Base-by-base conservation (phyloP, 192 early-diverging fungal species). In the Dispira parvispora region DNA sequence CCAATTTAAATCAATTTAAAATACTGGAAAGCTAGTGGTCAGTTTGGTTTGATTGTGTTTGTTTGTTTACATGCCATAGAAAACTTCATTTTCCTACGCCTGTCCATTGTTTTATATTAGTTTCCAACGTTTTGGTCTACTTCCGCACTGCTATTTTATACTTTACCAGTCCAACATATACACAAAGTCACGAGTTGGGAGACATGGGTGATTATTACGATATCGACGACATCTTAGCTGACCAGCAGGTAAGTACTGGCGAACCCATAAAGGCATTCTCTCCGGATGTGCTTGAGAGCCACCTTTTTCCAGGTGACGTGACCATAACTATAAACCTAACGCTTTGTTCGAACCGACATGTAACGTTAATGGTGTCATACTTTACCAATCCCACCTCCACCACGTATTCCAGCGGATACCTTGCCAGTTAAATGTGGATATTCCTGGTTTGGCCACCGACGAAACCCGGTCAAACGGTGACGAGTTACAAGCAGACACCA, bases 191-290 rank as follows among this genome's bases (percentile, higher is more conserved):
- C 6, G 6, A 38, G 32, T 38, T 38, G 32, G 1, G 6, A 38
- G 32, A 3, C 53, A 43, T 66, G 71, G 57, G 75, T 32, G 80
- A 82, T 47, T 82, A 82, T 47, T 79, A 82, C 50, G 70, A 78
- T 58, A 75, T 82, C 18, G 80, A 82, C 49, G 71, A 70, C 58
- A 82, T 82, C 28, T 62, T 82, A 28, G 73, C 80, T 42, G 77
- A 82, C 18, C 72, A 82, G 27, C 71, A 73, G 67, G 76, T 73
- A 73, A 43, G 43, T 13, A 13, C 13, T 55, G 20, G 18, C 53
- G 53, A 55, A 26, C 25, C 3, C 3, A 55, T 5, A 14, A 14
- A 18, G 1, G 13, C 53, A 1, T 13, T 18, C 2, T 27, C 20
- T 13, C 16, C 25, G 10, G 53, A 14, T 55, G 53, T 23, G 13